Base-by-base conservation (phyloP, 2,329 filamentous ascomycete genomes). In the Fusarium floridanum region DNA sequence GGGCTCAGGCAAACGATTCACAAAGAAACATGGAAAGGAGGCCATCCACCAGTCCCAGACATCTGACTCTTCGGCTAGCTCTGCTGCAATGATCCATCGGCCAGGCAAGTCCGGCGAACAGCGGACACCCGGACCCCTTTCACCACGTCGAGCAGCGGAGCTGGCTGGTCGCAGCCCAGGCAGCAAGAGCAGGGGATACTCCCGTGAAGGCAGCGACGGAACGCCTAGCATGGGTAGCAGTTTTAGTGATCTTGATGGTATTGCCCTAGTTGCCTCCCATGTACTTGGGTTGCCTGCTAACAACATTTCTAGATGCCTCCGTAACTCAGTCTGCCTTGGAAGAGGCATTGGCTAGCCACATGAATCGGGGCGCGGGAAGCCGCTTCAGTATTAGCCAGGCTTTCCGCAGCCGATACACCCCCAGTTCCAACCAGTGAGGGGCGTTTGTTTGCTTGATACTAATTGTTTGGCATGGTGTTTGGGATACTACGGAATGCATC, bases 181-280 rank as follows among this genome's bases (percentile, higher is more conserved):
- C 10, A 83, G 83, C 10, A 88, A 87, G 69, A 85, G 83, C 32
- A 87, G 88, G 76, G 86, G 85, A 0, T 82, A 85, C 55, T 89
- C 88, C 2, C 86, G 87, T 14, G 91, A 93, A 71, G 90, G 90
- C 14, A 94, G 92, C 78, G 92, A 95, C 72, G 92, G 92, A 16
- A 92, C 91, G 16, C 93, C 92, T 2, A 95, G 93, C 77, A 95
- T 95, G 91, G 93, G 94, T 1, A 96, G 94, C 81, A 95, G 93
- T 77, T 97, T 95, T 78, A 96, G 93, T 82, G 94, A 97, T 84
- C 87, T 97, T 50, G 94, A 96, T 80, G 93, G 93, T 90, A 85
- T 67, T 76, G 68, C 50, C 27, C 59, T 20, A 63, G n/a, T 68
- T 55, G 48, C 16, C 60, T 37, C 14, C 37, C 50, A 59, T 63